phyloP scores from a whole-genome alignment of 805 yeast species.

The Candida montana region DNA sequence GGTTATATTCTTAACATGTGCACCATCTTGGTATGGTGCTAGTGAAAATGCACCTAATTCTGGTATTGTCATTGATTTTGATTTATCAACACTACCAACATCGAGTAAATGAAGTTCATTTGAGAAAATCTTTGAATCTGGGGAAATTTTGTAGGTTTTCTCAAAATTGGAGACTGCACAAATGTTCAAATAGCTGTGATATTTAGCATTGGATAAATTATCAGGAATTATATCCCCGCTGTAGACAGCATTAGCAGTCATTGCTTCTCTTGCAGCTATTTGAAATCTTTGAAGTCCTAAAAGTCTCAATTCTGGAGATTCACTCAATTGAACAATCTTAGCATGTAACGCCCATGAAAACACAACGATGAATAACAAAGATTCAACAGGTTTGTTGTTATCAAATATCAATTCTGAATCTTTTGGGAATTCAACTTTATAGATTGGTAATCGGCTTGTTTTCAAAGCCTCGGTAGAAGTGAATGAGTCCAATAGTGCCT shows the following conservation, averaged over 20 bases:
- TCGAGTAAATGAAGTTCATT: conserved; percentile 16
- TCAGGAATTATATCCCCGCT: neutral
- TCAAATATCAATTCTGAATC: conserved; percentile 9
- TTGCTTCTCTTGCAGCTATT: conserved; percentile 56
- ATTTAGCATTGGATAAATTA: neutral
- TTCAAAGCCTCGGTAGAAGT: conserved; percentile 3
- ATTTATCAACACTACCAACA: conserved; percentile 8
- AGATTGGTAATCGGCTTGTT: conserved; percentile 27
- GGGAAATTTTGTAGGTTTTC: conserved; percentile 20
- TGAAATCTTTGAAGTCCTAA: conserved; percentile 64
- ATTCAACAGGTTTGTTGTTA: conserved; percentile 1
- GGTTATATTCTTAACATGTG: conserved; percentile 9
- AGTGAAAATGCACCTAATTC: conserved; percentile 13
- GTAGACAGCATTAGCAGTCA: conserved; percentile 24
- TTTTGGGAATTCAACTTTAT: conserved; percentile 28
- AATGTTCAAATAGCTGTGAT: conserved; percentile 15
- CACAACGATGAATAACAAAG: conserved; percentile 48
- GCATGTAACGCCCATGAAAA: conserved; percentile 87
- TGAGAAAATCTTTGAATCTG: conserved; percentile 15
- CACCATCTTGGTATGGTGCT: conserved; percentile 18
- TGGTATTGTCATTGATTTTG: neutral
- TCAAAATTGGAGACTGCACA: conserved; percentile 19
- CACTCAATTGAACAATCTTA: conserved; percentile 74
- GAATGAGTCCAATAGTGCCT: conserved; percentile 26
- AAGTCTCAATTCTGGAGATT: conserved; percentile 57